These are phyloP conservation scores for Aspergillus asperescens DNA, from an alignment of 495 filamentous ascomycete species.

Conservation along the genomic window DNA sequence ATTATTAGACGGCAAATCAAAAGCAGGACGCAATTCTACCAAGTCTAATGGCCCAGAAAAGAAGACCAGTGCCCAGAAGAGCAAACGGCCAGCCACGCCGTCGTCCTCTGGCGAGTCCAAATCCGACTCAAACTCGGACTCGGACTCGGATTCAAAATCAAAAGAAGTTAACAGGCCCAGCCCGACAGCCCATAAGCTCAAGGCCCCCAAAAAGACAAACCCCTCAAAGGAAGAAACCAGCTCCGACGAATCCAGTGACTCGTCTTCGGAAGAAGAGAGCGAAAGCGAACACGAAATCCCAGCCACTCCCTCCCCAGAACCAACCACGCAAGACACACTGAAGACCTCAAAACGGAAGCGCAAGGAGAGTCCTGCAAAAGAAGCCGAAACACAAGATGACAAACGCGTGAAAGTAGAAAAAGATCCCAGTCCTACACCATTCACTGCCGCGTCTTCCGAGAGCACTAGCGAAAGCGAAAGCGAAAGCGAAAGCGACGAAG, in stretches of 20 bases:
- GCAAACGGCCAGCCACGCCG: too few species aligned
- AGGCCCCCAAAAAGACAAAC: background rate
- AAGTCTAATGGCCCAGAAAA: too few species aligned
- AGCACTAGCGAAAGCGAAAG: background rate
- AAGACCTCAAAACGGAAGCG: background rate
- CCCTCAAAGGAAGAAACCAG: background rate
- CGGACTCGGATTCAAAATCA: background rate
- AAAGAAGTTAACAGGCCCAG: background rate
- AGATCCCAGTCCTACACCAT: background rate
- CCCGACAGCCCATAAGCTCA: background rate
- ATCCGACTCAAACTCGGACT: background rate
- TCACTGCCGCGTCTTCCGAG: background rate
- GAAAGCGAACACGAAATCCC: background rate
- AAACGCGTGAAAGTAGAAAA: background rate
- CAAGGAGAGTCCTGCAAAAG: background rate
- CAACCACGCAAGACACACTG: background rate
- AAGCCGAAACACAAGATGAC: background rate
- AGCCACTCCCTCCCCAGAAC: background rate
- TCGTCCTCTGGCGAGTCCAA: background rate
- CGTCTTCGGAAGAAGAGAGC: constrained; percentile 10
- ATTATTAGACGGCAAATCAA: too few species aligned
- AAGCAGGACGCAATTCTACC: too few species aligned
- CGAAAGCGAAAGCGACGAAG: constrained; percentile 6
- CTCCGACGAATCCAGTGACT: background rate
- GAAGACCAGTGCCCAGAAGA: too few species aligned